Conservation (phyloP, 192 early-diverging fungal genomes). For the Rhizophagus prolifer region DNA sequence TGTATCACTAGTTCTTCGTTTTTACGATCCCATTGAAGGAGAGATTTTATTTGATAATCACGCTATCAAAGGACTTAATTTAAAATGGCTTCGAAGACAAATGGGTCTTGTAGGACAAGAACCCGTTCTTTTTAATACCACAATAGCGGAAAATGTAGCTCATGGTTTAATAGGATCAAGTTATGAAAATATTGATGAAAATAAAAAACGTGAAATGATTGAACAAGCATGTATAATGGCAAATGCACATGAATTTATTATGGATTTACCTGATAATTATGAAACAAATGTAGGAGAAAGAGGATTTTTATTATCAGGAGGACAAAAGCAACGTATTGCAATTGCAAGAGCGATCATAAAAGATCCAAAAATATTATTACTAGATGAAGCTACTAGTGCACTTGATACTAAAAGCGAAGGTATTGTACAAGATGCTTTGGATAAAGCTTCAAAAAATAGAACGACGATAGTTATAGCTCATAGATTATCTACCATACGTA, state of each 20-base stretch:
- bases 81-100: conserved; percentile 60
- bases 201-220: conserved; percentile 37
- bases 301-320: conserved; percentile 71
- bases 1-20: conserved; percentile 41
- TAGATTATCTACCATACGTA: conserved; percentile 79
- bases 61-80: conserved; percentile 32
- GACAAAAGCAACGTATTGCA: conserved; percentile 56
- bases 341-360: conserved; percentile 92
- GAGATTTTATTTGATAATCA: background rate
- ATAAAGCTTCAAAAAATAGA: conserved; percentile 64
- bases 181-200: background rate
- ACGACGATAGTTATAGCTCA: conserved; percentile 88
- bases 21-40: conserved; percentile 51
- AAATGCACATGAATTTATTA: conserved; percentile 79
- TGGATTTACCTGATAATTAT: conserved; percentile 72
- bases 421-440: conserved; percentile 77
- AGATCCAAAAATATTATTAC: conserved; percentile 80
- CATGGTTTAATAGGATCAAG: conserved; percentile 22
- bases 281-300: conserved; percentile 88
- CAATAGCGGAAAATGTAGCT: conserved; percentile 42
- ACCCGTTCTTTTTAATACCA: conserved; percentile 56
- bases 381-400: conserved; percentile 91
- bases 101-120: conserved; percentile 77
- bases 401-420: conserved; percentile 78
- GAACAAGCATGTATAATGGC: conserved; percentile 62